Evolutionary conservation across 352 stramenopile genomes (phyloP), one percentile per base, ranked within the genome.

Genomic region (Phytophthora syringae): DNA sequence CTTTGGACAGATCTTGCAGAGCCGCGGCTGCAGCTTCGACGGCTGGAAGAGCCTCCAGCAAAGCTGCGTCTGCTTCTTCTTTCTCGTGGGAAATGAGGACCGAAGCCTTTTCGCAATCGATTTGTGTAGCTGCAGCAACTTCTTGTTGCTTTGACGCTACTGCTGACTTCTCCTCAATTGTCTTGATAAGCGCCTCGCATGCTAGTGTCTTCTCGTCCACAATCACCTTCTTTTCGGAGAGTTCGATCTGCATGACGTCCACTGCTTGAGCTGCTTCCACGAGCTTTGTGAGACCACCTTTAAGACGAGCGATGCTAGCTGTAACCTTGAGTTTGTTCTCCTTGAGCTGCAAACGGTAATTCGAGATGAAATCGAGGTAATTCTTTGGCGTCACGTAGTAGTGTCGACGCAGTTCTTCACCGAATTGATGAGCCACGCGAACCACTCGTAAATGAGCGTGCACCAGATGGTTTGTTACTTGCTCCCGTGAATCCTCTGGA

Each of bases 381-480:
- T 98, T 99, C 70, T 98, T 98, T 0, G 96, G 95, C 3, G 96
- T 99, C n/a, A 99, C 95, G 69, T 98, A 98, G 80, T 98, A 98
- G 68, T 96, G 88, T 0, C 95, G 83, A 16, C 95, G 79, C 18
- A 99, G 67, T 45, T 98, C 92, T 32, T 95, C 84, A 1, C 86
- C 90, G 63, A 98, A 99, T 30, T 93, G 81, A 39, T 90, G 78
- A 3, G 93, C 93, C n/a, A 96, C 86, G 1, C 79, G 79, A 10
- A 98, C 92, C 3, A 98, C 95, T 6, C 88, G 81, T 55, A 97
- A 67, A 69, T 99, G 96, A 0, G 92, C 91, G 45, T 97, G 85
- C 0, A 98, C 94, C 39, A 99, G 82, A 56, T 97, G 88, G 50
- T 95, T 91, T 0, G 86, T 92, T 24, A 97, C 89, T 48, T 90